phyloP scores from a whole-genome alignment of 2,329 filamentous ascomycete genomes.

The Fusarium chlamydosporum region DNA sequence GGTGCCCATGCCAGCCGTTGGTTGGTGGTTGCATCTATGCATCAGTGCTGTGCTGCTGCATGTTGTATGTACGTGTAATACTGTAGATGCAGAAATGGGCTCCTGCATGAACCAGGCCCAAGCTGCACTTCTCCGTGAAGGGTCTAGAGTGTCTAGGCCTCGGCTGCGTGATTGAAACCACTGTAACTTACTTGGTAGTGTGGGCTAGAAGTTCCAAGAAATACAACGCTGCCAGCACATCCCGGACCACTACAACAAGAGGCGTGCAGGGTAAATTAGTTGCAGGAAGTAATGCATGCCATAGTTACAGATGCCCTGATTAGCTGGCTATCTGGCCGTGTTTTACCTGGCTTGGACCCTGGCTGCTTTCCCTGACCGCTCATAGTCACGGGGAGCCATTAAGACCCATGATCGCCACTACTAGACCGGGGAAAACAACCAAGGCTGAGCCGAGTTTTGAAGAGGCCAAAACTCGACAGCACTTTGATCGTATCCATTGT shows the following conservation, averaged over 20 bases:
- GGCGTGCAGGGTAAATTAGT: conserved; percentile 49
- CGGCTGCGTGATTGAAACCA: conserved; percentile 22
- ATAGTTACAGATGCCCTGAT: conserved; percentile 52
- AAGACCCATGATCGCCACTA: conserved; percentile 49
- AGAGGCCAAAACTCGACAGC: conserved; percentile 26
- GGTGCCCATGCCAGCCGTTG: conserved; percentile 44
- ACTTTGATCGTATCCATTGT: conserved; percentile 38
- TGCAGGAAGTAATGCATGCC: conserved; percentile 54
- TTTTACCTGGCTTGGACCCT: conserved; percentile 33
- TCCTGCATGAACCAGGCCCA: conserved; percentile 52
- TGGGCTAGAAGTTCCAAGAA: conserved; percentile 21
- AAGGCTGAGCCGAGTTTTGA: conserved; percentile 24
- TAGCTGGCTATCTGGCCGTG: conserved; percentile 37
- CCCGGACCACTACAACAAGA: conserved; percentile 41
- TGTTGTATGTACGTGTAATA: conserved; percentile 15
- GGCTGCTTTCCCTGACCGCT: conserved; percentile 48
- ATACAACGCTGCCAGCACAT: conserved; percentile 46
- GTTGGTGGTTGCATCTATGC: conserved; percentile 42
- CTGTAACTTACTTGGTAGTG: background rate
- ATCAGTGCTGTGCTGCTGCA: conserved; percentile 48
- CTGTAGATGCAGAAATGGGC: conserved; percentile 47
- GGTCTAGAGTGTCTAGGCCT: conserved; percentile 34
- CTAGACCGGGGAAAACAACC: conserved; percentile 46
- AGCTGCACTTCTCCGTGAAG: conserved; percentile 37
- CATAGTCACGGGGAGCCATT: conserved; percentile 47